phyloP scores from a whole-genome alignment of 2,329 filamentous ascomycete genomes.

The Whalleya microplaca region DNA sequence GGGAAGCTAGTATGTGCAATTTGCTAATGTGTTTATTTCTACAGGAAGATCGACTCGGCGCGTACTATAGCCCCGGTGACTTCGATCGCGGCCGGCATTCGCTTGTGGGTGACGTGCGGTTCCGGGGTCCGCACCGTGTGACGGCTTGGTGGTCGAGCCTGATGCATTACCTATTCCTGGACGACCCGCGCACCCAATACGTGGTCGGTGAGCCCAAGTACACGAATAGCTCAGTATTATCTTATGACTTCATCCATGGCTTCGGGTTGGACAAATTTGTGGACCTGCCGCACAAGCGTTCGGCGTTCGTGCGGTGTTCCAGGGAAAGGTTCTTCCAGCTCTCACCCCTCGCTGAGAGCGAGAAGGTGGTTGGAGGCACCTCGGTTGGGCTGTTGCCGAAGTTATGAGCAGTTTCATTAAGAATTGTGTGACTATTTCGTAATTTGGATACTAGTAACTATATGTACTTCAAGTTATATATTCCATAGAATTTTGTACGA shows the following conservation, averaged over 20 bases:
- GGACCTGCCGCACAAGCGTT: constrained; percentile 73
- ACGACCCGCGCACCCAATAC: constrained; percentile 59
- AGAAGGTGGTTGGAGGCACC: constrained; percentile 59
- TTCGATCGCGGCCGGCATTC: constrained; percentile 63
- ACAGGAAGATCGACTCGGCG: constrained; percentile 59
- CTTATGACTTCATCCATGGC: constrained; percentile 75
- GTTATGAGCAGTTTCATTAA: constrained; percentile 41
- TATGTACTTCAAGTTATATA: background rate
- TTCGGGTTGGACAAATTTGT: constrained; percentile 74
- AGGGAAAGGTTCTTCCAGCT: constrained; percentile 73
- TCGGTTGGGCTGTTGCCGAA: constrained; percentile 58
- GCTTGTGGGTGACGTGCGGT: constrained; percentile 61
- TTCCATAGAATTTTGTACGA: background rate
- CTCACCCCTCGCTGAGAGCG: constrained; percentile 60
- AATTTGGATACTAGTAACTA: background rate
- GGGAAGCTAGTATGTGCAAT: background rate
- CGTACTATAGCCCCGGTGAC: constrained; percentile 58
- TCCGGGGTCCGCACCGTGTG: constrained; percentile 63
- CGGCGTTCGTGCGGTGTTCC: constrained; percentile 66
- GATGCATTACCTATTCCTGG: constrained; percentile 66
- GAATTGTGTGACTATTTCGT: background rate
- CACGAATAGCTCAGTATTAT: constrained; percentile 70
- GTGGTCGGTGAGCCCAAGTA: constrained; percentile 74
- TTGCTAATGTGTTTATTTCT: constrained; percentile 1
- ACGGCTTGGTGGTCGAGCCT: constrained; percentile 64